Percentiles rank a stretch among this genome's conserved stretches.
These are phyloP conservation scores for Rhamnella rubrinervis DNA, from an alignment of 331 rosid genomes.

Conservation along the genomic window DNA sequence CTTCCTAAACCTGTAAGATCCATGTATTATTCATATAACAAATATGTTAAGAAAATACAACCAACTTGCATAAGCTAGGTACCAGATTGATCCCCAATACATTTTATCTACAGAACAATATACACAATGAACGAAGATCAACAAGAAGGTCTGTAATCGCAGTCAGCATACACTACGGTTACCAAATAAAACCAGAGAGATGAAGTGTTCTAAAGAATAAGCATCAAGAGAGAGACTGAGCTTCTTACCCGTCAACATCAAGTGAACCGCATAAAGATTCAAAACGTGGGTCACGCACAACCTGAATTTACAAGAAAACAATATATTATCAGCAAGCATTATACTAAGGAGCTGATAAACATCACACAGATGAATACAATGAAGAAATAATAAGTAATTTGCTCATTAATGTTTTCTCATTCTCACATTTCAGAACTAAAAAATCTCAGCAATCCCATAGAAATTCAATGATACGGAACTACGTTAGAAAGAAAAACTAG, in stretches of 20 bases:
- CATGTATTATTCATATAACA: neutral
- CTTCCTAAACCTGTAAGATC: conserved; percentile 61
- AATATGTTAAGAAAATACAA: neutral
- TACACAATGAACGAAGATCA: too few relatives aligned
- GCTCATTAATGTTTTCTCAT: too few relatives aligned
- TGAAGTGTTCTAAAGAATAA: too few relatives aligned
- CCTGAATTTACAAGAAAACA: conserved; percentile 33
- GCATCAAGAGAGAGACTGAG: neutral
- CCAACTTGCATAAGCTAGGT: neutral
- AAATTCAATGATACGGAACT: too few relatives aligned
- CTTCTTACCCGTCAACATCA: conserved; percentile 63
- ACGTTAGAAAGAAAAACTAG: too few relatives aligned
- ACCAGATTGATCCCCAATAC: neutral
- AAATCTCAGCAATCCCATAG: conserved; percentile 13
- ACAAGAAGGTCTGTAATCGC: too few relatives aligned
- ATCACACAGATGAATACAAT: neutral
- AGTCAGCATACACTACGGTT: too few relatives aligned
- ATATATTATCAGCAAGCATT: neutral
- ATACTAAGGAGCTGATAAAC: neutral
- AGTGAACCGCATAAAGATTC: conserved; percentile 71
- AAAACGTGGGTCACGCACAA: conserved; percentile 60
- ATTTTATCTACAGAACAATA: too few relatives aligned
- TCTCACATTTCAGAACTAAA: conserved; percentile 12
- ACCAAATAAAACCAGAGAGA: too few relatives aligned
- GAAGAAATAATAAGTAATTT: neutral